These are phyloP conservation scores for Hypomontagnella submonticulosa DNA, from an alignment of 495 filamentous ascomycete species.

Conservation along the genomic window DNA sequence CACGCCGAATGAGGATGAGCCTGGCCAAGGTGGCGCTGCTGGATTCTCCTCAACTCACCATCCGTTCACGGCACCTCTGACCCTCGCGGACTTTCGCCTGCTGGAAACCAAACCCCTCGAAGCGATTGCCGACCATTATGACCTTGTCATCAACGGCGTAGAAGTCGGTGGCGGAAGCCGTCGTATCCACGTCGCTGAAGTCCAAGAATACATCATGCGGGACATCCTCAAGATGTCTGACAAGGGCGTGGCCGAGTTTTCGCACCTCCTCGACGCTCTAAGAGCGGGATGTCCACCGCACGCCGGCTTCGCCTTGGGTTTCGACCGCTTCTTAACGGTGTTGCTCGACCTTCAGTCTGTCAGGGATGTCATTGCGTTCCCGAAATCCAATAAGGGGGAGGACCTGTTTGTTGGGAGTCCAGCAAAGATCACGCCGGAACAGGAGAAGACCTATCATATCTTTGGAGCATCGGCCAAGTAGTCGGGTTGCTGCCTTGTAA, in stretches of 20 bases:
- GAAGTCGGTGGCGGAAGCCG: constrained; percentile 93
- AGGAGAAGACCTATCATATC: constrained; percentile 78
- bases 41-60: constrained; percentile 92
- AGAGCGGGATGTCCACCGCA: constrained; percentile 95
- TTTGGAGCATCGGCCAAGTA: background rate
- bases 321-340: constrained; percentile 87
- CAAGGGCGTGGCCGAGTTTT: constrained; percentile 77
- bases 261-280: constrained; percentile 84
- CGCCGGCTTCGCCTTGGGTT: constrained; percentile 91
- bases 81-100: constrained; percentile 75
- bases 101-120: constrained; percentile 76
- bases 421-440: constrained; percentile 67
- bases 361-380: constrained; percentile 95
- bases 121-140: constrained; percentile 86
- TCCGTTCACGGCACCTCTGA: constrained; percentile 91
- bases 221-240: constrained; percentile 76
- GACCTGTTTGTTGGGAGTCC: constrained; percentile 85
- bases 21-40: constrained; percentile 82
- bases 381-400: constrained; percentile 87
- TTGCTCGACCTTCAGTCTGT: constrained; percentile 80
- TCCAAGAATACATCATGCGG: constrained; percentile 87
- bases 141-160: constrained; percentile 94
- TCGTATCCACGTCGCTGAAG: constrained; percentile 85
- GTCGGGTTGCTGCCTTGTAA: background rate
- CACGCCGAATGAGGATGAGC: constrained; percentile 71